phyloP scores from a whole-genome alignment of 495 filamentous ascomycete species.

The Aspergillus saccharolyticus region DNA sequence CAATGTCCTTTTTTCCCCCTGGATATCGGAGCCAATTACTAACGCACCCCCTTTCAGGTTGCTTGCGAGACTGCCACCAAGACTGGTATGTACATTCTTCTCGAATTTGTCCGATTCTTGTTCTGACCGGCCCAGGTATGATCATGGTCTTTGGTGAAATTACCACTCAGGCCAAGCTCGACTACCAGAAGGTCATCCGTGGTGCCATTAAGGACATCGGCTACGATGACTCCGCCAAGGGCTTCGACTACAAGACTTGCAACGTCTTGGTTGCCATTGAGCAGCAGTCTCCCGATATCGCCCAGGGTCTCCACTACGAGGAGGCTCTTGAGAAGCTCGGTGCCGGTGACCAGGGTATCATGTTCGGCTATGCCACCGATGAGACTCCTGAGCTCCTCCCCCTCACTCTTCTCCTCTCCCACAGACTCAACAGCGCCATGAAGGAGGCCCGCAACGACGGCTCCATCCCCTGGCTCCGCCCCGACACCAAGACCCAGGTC shows the following conservation, averaged over 20 bases:
- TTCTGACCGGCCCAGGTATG: conserved; percentile 55
- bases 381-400: conserved; percentile 97
- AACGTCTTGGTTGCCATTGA: conserved; percentile 98
- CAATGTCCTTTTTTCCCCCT: conserved; percentile 5
- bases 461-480: conserved; percentile 85
- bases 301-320: conserved; percentile 95
- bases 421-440: conserved; percentile 95
- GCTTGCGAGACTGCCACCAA: conserved; percentile 99
- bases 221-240: conserved; percentile 94
- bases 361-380: conserved; percentile 99
- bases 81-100: conserved; percentile 58
- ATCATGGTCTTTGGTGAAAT: conserved; percentile 99
- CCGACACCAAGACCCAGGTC: conserved; percentile 99
- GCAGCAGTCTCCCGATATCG: conserved; percentile 98
- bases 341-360: conserved; percentile 99
- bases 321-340: conserved; percentile 95
- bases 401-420: conserved; percentile 84
- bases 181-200: conserved; percentile 98
- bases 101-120: conserved; percentile 4
- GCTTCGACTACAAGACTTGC: conserved; percentile 99
- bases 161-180: conserved; percentile 87
- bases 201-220: conserved; percentile 95
- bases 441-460: conserved; percentile 80
- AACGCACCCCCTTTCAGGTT: conserved; percentile 39
- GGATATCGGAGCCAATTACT: conserved; percentile 1